A percentile compares a stretch with the other conserved stretches of the same genome.
These are phyloP conservation scores for Psilocybe sp. DNA, from an alignment of 768 basidiomycete genomes.

Conservation along the genomic window DNA sequence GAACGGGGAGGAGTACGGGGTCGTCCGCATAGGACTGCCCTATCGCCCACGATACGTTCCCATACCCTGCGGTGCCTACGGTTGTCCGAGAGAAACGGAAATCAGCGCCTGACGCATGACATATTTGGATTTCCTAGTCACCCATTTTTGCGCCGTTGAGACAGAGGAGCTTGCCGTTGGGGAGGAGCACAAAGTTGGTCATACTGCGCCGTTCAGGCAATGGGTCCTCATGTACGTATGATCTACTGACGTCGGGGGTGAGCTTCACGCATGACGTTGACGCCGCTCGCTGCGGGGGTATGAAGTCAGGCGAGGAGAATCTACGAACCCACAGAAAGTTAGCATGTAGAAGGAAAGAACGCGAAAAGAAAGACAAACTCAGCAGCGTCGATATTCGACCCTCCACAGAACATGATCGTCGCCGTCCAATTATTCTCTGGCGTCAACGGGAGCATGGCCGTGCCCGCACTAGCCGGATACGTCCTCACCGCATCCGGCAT, in stretches of 20 bases:
- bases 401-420: conserved; percentile 82
- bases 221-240: conserved; percentile 62
- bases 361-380: neutral
- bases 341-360: neutral
- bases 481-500: conserved; percentile 65
- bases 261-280: conserved; percentile 76
- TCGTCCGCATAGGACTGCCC: conserved; percentile 63
- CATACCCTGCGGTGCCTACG: conserved; percentile 65
- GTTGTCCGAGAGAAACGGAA: conserved; percentile 10
- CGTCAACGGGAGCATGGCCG: conserved; percentile 75
- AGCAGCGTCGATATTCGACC: conserved; percentile 49
- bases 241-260: conserved; percentile 59
- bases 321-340: conserved; percentile 16
- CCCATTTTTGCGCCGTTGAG: conserved; percentile 70
- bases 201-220: conserved; percentile 68
- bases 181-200: conserved; percentile 69
- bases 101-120: neutral
- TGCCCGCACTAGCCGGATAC: conserved; percentile 77
- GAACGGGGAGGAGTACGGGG: conserved; percentile 49
- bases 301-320: conserved; percentile 46
- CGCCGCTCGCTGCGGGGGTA: conserved; percentile 49
- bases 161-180: conserved; percentile 62
- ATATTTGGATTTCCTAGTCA: conserved; percentile 18
- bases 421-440: conserved; percentile 82
- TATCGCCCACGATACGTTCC: conserved; percentile 48